Evolutionary conservation across 768 basidiomycete species (phyloP).

Genomic region (Astraeus odoratus): DNA sequence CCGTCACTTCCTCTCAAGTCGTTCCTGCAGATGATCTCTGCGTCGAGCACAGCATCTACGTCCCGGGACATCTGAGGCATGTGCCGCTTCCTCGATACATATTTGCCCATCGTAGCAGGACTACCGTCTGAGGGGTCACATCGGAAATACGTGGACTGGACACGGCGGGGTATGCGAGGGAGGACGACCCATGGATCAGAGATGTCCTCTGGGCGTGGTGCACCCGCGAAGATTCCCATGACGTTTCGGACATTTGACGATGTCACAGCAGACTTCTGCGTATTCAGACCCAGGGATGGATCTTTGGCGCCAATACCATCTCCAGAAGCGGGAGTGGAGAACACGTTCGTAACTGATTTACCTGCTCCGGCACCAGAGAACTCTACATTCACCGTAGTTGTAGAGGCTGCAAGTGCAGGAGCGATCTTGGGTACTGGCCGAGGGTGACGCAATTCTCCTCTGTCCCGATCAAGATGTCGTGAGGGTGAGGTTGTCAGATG

Average conservation of each 20-base stretch:
- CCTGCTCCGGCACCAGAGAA: slow-evolving; percentile 71
- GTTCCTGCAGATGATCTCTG: slow-evolving; percentile 23
- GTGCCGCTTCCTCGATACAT: slow-evolving; percentile 11
- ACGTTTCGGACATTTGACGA: slow-evolving; percentile 33
- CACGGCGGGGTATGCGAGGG: slow-evolving; percentile 33
- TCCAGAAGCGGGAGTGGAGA: slow-evolving; percentile 22
- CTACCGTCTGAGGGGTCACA: slow-evolving; percentile 17
- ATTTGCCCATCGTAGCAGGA: slow-evolving; percentile 20
- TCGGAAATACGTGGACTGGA: slow-evolving; percentile 18
- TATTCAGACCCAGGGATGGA: slow-evolving; percentile 7
- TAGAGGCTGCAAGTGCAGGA: slow-evolving; percentile 79
- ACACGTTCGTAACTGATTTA: slow-evolving; percentile 44
- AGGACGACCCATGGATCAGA: slow-evolving; percentile 73
- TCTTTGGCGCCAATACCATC: slow-evolving; percentile 7
- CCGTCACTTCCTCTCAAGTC: slow-evolving; percentile 37
- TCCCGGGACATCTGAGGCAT: slow-evolving; percentile 46
- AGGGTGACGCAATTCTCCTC: slow-evolving; percentile 18
- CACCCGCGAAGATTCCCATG: slow-evolving; percentile 92
- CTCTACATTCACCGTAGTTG: slow-evolving; percentile 94
- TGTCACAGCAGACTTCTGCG: slow-evolving; percentile 7
- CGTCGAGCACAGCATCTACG: slow-evolving; percentile 76
- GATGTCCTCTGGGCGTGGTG: slow-evolving; percentile 40
- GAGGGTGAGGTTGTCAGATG: slow-evolving; percentile 16
- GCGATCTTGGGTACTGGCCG: slow-evolving; percentile 71
- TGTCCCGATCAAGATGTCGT: slow-evolving; percentile 21